phyloP scores from a whole-genome alignment of 2,329 filamentous ascomycete species.

The Botrytis squamosa region DNA sequence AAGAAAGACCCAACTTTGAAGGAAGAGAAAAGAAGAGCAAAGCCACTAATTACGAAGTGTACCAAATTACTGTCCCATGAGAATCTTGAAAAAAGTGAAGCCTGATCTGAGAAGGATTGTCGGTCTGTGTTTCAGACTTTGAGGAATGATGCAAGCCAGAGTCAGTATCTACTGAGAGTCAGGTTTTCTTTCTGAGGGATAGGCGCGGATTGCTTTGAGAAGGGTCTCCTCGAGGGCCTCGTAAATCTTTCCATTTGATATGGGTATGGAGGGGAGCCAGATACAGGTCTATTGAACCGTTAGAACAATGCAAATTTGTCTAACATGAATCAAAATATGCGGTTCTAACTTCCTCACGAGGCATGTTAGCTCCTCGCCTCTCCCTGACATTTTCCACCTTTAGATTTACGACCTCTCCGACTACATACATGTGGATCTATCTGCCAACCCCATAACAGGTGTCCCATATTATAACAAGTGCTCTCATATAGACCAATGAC shows the following conservation, averaged over 20 bases:
- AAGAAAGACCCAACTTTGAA: background rate
- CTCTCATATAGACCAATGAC: slow-evolving; percentile 5
- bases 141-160: background rate
- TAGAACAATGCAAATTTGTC: background rate
- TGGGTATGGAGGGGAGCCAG: background rate
- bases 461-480: slow-evolving; percentile 14
- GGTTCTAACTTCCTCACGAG: slow-evolving; percentile 2
- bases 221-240: background rate
- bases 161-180: slow-evolving; percentile 2
- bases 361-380: background rate
- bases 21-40: slow-evolving; percentile 1
- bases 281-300: slow-evolving; percentile 1
- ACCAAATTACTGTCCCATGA: slow-evolving; percentile 7
- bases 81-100: background rate
- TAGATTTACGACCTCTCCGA: background rate
- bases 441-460: background rate
- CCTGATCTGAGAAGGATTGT: slow-evolving; percentile 15
- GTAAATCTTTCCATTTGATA: background rate
- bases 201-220: background rate
- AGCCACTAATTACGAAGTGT: slow-evolving; percentile 5
- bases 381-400: background rate
- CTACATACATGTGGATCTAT: background rate
- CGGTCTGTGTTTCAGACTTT: slow-evolving; percentile 3
- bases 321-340: slow-evolving; percentile 15
- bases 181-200: background rate